phyloP scores from a whole-genome alignment of 176 grass and related monocot genomes.

The sorghum (Sorghum bicolor) region DNA sequence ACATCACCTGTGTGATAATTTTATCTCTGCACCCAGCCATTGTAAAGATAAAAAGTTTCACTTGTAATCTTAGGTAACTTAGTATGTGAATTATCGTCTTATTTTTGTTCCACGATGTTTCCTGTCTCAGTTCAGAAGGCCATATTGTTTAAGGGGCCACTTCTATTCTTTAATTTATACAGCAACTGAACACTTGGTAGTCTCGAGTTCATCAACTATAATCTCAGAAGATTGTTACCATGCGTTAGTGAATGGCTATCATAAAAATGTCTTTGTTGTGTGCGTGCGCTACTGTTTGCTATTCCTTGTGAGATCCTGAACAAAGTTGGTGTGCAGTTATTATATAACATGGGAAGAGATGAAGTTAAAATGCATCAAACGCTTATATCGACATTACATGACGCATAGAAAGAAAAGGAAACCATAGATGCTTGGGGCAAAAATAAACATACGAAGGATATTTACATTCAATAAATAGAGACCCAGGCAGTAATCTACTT shows the following conservation, averaged over 20 bases:
- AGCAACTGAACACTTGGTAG: slow-evolving; percentile 17
- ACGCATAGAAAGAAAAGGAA: neutral
- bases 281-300: neutral
- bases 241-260: neutral
- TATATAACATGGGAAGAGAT: neutral
- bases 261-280: neutral
- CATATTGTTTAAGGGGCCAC: slow-evolving; percentile 12
- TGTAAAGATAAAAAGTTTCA: slow-evolving; percentile 47
- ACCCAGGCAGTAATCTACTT: slow-evolving; percentile 44
- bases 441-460: slow-evolving; percentile 18
- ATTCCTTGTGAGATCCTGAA: neutral
- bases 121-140: slow-evolving; percentile 24
- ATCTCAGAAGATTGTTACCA: neutral
- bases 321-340: neutral
- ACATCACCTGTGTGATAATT: slow-evolving; percentile 12
- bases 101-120: slow-evolving; percentile 30
- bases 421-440: neutral
- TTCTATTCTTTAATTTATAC: slow-evolving; percentile 38
- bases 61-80: slow-evolving; percentile 34
- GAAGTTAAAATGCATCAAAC: neutral
- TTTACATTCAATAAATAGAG: slow-evolving; percentile 49
- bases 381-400: neutral
- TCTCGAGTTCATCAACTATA: neutral
- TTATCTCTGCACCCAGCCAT: slow-evolving; percentile 8
- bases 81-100: slow-evolving; percentile 39